Base-by-base conservation (phyloP, 2,329 filamentous ascomycete genomes). In the Curvularia lunata region DNA sequence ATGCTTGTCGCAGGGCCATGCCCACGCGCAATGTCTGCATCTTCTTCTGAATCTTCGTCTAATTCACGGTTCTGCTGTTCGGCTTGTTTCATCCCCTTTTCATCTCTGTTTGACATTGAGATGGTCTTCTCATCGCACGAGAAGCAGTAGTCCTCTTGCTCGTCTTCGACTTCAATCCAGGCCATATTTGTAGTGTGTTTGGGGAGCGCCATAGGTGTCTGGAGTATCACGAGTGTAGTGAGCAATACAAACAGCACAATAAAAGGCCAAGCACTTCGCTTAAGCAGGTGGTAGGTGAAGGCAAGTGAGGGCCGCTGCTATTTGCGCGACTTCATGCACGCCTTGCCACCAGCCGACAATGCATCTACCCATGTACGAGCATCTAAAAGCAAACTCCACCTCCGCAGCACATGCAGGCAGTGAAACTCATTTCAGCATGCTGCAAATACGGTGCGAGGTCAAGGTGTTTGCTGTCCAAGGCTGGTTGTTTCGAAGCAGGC, bases 1-100 rank as follows among this genome's bases (percentile, higher is more conserved):
- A 62, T 64, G 6, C 60, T 72, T 6, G 72, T 74, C n/a, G 51
- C 54, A 0, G 73, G 64, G 2, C 54, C 64, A 45, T 72, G 69
- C 4, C 59, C 48, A 16, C 52, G 63, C n/a, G 62, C 21, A 21
- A 55, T 43, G 9, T 74, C 72, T 25, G 50, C 55, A 19, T 75
- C 73, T n/a, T 61, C 45, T 34, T 75, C 70, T 1, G 62, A 62
- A 16, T 71, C 65, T 7, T 64, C 58, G 40, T 70, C 59, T 12
- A 58, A 50, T 16, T 51, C 54, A 25, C 23, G 18, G n/a, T 46
- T 52, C 23, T 23, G 19, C 3, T 28, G 27, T n/a, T 38, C 19
- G 10, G 19, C 1, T 5, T 54, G 32, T 3, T 48, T 21, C 2
- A 12, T 16, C 10, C 47, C 37, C 7, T 58, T 30, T 5, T 8